phyloP scores from a whole-genome alignment of 495 filamentous ascomycete genomes.

The Neurospora terricola region DNA sequence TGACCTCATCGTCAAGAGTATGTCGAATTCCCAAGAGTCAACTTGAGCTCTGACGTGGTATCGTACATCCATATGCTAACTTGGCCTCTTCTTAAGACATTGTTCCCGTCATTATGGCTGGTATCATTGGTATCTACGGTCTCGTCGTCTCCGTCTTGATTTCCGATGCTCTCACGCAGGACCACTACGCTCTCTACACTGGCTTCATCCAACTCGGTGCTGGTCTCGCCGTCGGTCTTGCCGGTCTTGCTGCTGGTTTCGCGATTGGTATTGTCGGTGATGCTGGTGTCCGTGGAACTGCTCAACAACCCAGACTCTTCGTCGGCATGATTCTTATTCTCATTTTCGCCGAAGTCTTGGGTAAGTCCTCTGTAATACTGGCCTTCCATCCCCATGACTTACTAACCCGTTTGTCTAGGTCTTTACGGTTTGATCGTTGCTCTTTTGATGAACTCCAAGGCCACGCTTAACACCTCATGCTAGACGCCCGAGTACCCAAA shows the following conservation, averaged over 20 bases:
- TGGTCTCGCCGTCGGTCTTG: slow-evolving; percentile 89
- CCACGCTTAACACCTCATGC: slow-evolving; percentile 41
- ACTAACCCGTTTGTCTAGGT: slow-evolving; percentile 39
- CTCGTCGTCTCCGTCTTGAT: slow-evolving; percentile 97
- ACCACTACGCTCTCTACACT: slow-evolving; percentile 71
- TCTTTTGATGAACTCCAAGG: slow-evolving; percentile 95
- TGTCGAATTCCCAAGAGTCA: slow-evolving; percentile 23
- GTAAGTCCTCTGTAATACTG: slow-evolving; percentile 37
- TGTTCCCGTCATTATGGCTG: slow-evolving; percentile 99
- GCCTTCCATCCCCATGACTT: slow-evolving; percentile 1
- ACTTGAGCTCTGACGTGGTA: background rate
- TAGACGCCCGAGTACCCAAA: slow-evolving; percentile 1
- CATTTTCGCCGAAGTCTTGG: slow-evolving; percentile 99
- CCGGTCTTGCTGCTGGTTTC: slow-evolving; percentile 96
- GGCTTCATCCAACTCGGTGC: slow-evolving; percentile 97
- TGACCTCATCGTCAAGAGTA: slow-evolving; percentile 99
- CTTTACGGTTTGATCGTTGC: slow-evolving; percentile 98
- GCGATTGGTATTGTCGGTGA: slow-evolving; percentile 99
- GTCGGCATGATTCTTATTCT: slow-evolving; percentile 99
- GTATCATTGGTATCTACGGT: slow-evolving; percentile 99
- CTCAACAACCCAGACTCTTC: slow-evolving; percentile 94
- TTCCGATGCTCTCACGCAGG: slow-evolving; percentile 79
- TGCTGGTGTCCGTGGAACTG: slow-evolving; percentile 95
- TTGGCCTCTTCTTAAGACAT: slow-evolving; percentile 54
- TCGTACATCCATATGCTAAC: slow-evolving; percentile 11